Evolutionary conservation across 176 grass and related monocot genomes (phyloP), one percentile per base, ranked within the genome.

Genomic region (Bolboschoenus planiculmis): DNA sequence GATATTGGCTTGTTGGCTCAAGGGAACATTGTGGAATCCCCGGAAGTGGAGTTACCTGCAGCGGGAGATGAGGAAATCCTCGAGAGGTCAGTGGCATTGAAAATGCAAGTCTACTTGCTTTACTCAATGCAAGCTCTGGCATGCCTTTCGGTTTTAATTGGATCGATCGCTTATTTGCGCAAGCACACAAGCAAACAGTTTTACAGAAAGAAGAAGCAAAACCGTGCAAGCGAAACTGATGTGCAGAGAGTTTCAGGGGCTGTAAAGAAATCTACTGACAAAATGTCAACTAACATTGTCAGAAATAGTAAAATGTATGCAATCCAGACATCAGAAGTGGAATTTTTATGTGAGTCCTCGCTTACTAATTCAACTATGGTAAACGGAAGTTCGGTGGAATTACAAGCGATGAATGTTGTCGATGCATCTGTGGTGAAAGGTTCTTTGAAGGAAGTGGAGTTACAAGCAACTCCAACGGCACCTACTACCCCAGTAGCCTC

Each of bases 101-200:
- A 82, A 82, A 47, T 62, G 59, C 79, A 82, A 82, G 57, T 65
- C n/a, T 65, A 65, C 23, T n/a, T n/a, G n/a, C n/a, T n/a, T n/a
- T n/a, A n/a, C n/a, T n/a, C n/a, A n/a, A 42, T 82, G 20, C 79
- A 48, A 64, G 79, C 58, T 82, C 59, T 82, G 27, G 57, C 79
- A 62, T 44, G 37, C 26, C 29, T 82, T 64, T 82, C 58, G 46
- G 42, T 48, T 82, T 29, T 82, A 8, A 40, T 48, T 29, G 23
- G n/a, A 82, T 31, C 48, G 7, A 13, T 65, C 48, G 37, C 3
- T 64, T 82, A 39, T 64, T 46, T 82, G 79, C 58, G 9, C 24
- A 82, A 82, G 24, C 36, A 46, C 79, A 82, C 60, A 7, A 30
- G 33, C 23, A 81, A 64, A 8, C 48, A 65, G 15, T 64, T 64